Percentiles rank a stretch among this genome's conserved stretches.
phyloP scores from a whole-genome alignment of 2,329 filamentous ascomycete genomes.

The Claviceps pusilla region DNA sequence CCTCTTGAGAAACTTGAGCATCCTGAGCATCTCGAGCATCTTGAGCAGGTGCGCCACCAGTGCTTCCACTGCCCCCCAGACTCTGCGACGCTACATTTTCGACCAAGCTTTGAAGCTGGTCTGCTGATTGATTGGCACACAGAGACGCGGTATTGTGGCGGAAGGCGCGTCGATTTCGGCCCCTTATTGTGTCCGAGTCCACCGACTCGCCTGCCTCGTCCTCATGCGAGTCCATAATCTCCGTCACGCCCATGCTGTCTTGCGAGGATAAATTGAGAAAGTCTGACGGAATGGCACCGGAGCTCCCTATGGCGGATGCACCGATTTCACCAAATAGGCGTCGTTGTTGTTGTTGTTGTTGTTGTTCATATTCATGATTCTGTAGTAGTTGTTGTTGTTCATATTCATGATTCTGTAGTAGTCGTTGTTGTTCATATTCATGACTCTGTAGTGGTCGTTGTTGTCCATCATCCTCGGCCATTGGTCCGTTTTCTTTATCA shows the following conservation, averaged over 20 bases:
- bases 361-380: slow-evolving; percentile 11
- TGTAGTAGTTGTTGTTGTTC: slow-evolving; percentile 14
- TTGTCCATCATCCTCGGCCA: slow-evolving; percentile 30
- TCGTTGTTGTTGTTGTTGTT: slow-evolving; percentile 15
- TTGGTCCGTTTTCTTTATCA: slow-evolving; percentile 65
- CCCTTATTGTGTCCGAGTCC: slow-evolving; percentile 18
- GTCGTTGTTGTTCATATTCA: slow-evolving; percentile 12
- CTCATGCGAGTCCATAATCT: slow-evolving; percentile 30
- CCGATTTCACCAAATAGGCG: slow-evolving; percentile 42
- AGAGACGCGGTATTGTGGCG: slow-evolving; percentile 21
- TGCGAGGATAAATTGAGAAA: slow-evolving; percentile 33
- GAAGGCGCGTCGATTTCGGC: slow-evolving; percentile 10
- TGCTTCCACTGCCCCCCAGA: slow-evolving; percentile 25
- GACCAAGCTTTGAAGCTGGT: slow-evolving; percentile 36
- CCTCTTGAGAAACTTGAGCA: background rate
- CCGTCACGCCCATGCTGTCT: slow-evolving; percentile 23
- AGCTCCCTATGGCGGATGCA: slow-evolving; percentile 37
- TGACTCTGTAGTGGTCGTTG: slow-evolving; percentile 8
- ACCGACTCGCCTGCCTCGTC: slow-evolving; percentile 30
- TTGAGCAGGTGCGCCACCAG: slow-evolving; percentile 11
- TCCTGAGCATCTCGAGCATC: background rate
- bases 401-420: no score
- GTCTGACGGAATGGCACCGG: slow-evolving; percentile 32
- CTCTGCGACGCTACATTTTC: slow-evolving; percentile 41
- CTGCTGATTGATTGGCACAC: slow-evolving; percentile 28